phyloP scores from a whole-genome alignment of 2,329 filamentous ascomycete genomes.

The Myriosclerotinia duriaeana region DNA sequence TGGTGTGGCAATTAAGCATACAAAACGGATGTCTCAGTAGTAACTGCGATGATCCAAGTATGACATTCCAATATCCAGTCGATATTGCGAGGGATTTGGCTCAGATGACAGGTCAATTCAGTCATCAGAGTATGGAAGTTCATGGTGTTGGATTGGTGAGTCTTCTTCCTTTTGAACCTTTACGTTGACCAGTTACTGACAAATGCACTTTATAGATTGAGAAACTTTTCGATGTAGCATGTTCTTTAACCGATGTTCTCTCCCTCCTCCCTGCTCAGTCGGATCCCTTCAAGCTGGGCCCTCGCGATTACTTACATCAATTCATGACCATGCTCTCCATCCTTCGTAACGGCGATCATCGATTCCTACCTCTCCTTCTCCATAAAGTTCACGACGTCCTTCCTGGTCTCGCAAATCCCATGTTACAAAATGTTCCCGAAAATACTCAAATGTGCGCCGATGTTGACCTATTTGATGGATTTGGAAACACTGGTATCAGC shows the following conservation, averaged over 20 bases:
- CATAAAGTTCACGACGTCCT: slow-evolving; percentile 73
- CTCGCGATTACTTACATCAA: slow-evolving; percentile 71
- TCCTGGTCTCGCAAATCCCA: slow-evolving; percentile 59
- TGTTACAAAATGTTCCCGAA: slow-evolving; percentile 60
- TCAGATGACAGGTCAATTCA: slow-evolving; percentile 69
- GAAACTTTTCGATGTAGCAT: slow-evolving; percentile 76
- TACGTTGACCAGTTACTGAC: slow-evolving; percentile 23
- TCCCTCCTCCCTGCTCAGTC: slow-evolving; percentile 60
- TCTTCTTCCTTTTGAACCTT: slow-evolving; percentile 26
- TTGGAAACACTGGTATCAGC: slow-evolving; percentile 61
- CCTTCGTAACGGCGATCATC: slow-evolving; percentile 72
- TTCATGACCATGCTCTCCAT: slow-evolving; percentile 66
- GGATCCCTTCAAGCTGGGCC: slow-evolving; percentile 63
- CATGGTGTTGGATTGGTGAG: slow-evolving; percentile 71
- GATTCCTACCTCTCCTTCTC: slow-evolving; percentile 74
- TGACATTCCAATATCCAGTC: slow-evolving; percentile 63
- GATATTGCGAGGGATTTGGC: slow-evolving; percentile 62
- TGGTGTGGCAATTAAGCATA: slow-evolving; percentile 61
- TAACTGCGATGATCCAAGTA: slow-evolving; percentile 50
- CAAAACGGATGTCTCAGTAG: slow-evolving; percentile 54
- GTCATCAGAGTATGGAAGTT: slow-evolving; percentile 70
- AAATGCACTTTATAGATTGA: slow-evolving; percentile 54
- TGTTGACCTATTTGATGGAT: slow-evolving; percentile 66
- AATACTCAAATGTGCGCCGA: slow-evolving; percentile 43
- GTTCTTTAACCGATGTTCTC: slow-evolving; percentile 71